phyloP scores from a whole-genome alignment of 1,284 basidiomycete species.

The Trichosporon sp. region DNA sequence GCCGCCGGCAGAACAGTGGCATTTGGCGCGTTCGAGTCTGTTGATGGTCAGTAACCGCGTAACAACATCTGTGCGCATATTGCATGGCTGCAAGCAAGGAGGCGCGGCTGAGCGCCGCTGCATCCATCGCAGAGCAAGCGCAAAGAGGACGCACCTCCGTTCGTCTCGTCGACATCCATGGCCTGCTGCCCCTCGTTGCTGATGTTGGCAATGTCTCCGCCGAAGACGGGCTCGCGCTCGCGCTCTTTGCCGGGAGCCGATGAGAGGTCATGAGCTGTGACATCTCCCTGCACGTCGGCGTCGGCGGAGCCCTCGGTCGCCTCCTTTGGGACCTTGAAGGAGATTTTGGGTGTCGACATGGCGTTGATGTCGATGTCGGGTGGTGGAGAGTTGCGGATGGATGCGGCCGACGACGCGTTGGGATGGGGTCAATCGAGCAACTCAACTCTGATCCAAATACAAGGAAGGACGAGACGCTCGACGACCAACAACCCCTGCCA shows the following conservation, averaged over 20 bases:
- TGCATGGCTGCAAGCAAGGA: neutral
- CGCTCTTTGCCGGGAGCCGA: conserved; percentile 47
- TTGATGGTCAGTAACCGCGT: neutral
- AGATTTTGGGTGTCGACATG: conserved; percentile 46
- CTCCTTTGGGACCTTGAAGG: conserved; percentile 31
- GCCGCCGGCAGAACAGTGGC: conserved; percentile 5
- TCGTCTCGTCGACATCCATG: conserved; percentile 25
- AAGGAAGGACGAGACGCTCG: neutral
- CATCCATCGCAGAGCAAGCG: neutral
- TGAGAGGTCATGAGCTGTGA: conserved; percentile 39
- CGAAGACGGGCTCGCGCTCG: conserved; percentile 46
- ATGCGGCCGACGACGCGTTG: neutral
- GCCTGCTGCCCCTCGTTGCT: conserved; percentile 28
- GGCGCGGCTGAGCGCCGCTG: neutral
- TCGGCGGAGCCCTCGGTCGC: conserved; percentile 10
- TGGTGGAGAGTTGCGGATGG: conserved; percentile 6
- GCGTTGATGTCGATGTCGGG: neutral
- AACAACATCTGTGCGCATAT: neutral
- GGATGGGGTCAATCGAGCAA: neutral
- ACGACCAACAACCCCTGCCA: neutral
- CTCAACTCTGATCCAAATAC: conserved; percentile 2
- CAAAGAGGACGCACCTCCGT: conserved; percentile 22
- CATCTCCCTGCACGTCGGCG: conserved; percentile 32
- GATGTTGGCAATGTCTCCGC: conserved; percentile 46
- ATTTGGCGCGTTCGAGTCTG: conserved; percentile 23